These are phyloP conservation scores for Physcia stellaris DNA, from an alignment of 495 filamentous ascomycete genomes.

Conservation along the genomic window DNA sequence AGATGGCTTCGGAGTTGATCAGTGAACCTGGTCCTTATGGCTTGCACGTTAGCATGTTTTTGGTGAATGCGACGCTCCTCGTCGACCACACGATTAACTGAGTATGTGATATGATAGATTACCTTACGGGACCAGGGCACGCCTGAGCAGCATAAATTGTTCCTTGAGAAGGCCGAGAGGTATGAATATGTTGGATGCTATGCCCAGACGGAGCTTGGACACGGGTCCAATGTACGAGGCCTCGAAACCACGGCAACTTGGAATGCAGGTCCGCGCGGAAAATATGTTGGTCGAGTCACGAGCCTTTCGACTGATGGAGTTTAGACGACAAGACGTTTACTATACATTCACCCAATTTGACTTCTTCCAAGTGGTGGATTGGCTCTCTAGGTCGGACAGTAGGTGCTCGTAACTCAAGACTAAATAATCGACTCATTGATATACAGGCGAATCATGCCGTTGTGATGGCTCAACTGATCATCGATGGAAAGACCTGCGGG, in stretches of 20 bases:
- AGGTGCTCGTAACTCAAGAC: no score
- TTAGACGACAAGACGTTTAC: conserved; percentile 56
- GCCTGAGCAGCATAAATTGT: conserved; percentile 53
- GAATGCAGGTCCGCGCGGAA: no score
- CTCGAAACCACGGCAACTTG: conserved; percentile 62
- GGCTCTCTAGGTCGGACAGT: conserved; percentile 57
- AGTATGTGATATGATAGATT: conserved; percentile 23
- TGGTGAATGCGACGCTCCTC: conserved; percentile 26
- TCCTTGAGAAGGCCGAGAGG: conserved; percentile 46
- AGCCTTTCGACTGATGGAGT: no score
- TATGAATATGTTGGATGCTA: conserved; percentile 64
- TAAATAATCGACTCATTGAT: no score
- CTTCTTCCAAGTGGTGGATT: conserved; percentile 70
- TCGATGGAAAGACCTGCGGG: conserved; percentile 48
- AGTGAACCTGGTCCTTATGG: conserved; percentile 55
- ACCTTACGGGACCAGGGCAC: conserved; percentile 58
- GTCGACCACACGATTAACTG: conserved; percentile 1
- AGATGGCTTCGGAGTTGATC: conserved; percentile 44
- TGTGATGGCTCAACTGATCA: conserved; percentile 58
- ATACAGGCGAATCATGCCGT: conserved; percentile 62
- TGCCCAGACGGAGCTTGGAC: conserved; percentile 63
- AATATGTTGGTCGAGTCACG: no score
- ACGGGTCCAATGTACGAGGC: conserved; percentile 62
- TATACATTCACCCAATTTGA: conserved; percentile 52
- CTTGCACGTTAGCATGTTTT: conserved; percentile 54